These are phyloP conservation scores for Nitzschia sp. DNA, from an alignment of 108 stramenopile genomes.

Conservation along the genomic window DNA sequence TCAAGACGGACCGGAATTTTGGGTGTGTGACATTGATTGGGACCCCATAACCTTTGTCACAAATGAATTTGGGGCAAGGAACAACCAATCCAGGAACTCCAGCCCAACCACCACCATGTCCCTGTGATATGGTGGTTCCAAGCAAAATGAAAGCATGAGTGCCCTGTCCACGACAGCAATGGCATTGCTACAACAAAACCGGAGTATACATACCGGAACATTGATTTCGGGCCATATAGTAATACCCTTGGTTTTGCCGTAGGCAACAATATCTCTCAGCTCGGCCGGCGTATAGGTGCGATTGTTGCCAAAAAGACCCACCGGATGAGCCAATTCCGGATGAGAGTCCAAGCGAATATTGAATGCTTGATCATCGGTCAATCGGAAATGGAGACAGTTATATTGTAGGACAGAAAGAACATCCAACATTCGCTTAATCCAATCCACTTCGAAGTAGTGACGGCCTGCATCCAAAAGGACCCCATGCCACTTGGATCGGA, in stretches of 20 bases:
- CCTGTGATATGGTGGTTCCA: not conserved
- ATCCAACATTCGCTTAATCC: slow-evolving; percentile 33
- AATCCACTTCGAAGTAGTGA: slow-evolving; percentile 47
- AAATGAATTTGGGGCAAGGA: slow-evolving; percentile 25
- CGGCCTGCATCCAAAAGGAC: slow-evolving; percentile 52
- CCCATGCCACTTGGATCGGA: slow-evolving; percentile 28
- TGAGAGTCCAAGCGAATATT: slow-evolving; percentile 32
- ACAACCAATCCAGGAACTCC: slow-evolving; percentile 37
- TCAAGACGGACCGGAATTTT: slow-evolving; percentile 19
- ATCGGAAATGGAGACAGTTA: slow-evolving; percentile 49
- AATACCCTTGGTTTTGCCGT: slow-evolving; percentile 30
- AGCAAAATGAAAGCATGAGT: too few relatives aligned
- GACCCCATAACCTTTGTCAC: slow-evolving; percentile 28
- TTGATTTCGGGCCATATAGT: slow-evolving; percentile 48
- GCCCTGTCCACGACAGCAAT: too few relatives aligned
- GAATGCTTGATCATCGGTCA: slow-evolving; percentile 56
- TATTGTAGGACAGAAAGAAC: slow-evolving; percentile 25
- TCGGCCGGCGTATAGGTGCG: slow-evolving; percentile 30
- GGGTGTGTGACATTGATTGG: slow-evolving; percentile 33
- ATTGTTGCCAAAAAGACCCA: slow-evolving; percentile 14
- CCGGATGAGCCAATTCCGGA: slow-evolving; percentile 32
- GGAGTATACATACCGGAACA: slow-evolving; percentile 25
- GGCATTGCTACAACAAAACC: not conserved
- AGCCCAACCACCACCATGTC: slow-evolving; percentile 35
- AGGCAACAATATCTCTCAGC: slow-evolving; percentile 34